phyloP scores from a whole-genome alignment of 2,329 filamentous ascomycete species.

The Xylariaceae sp. region DNA sequence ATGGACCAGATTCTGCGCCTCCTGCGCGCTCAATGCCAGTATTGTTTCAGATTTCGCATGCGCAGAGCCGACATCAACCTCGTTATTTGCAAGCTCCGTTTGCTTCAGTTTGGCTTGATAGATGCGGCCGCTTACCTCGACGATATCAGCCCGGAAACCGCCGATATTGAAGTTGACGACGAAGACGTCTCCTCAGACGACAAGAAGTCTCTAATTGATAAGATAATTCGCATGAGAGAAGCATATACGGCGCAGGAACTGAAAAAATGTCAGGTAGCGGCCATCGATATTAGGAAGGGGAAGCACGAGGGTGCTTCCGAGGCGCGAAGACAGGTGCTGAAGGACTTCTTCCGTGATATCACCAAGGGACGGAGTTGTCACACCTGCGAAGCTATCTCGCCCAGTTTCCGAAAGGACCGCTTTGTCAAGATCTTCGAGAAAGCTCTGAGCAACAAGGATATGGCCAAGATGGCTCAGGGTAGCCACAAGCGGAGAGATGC shows the following conservation, averaged over 20 bases:
- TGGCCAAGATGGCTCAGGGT: constrained; percentile 67
- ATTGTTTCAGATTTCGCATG: constrained; percentile 83
- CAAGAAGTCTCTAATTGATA: constrained; percentile 49
- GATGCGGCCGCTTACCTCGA: constrained; percentile 47
- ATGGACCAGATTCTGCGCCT: constrained; percentile 86
- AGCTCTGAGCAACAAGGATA: constrained; percentile 66
- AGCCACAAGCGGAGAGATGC: constrained; percentile 65
- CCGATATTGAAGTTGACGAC: constrained; percentile 40
- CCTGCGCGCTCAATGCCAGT: constrained; percentile 80
- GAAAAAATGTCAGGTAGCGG: constrained; percentile 48
- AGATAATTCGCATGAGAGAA: constrained; percentile 47
- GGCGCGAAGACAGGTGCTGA: constrained; percentile 68
- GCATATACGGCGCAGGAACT: constrained; percentile 71
- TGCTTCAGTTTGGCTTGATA: constrained; percentile 78
- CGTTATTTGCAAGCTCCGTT: constrained; percentile 75
- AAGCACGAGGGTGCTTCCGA: constrained; percentile 84
- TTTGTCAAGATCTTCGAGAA: constrained; percentile 94
- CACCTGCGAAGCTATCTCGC: constrained; percentile 64
- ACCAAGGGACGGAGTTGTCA: constrained; percentile 64
- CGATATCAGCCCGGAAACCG: constrained; percentile 34
- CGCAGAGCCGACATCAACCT: constrained; percentile 70
- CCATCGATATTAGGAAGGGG: constrained; percentile 48
- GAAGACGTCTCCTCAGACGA: constrained; percentile 54
- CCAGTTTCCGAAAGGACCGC: constrained; percentile 79
- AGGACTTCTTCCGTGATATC: constrained; percentile 74